Evolutionary conservation across 73 alveolate genomes (phyloP), one percentile per base, ranked within the genome.

Genomic region (Breviolum minutum): DNA sequence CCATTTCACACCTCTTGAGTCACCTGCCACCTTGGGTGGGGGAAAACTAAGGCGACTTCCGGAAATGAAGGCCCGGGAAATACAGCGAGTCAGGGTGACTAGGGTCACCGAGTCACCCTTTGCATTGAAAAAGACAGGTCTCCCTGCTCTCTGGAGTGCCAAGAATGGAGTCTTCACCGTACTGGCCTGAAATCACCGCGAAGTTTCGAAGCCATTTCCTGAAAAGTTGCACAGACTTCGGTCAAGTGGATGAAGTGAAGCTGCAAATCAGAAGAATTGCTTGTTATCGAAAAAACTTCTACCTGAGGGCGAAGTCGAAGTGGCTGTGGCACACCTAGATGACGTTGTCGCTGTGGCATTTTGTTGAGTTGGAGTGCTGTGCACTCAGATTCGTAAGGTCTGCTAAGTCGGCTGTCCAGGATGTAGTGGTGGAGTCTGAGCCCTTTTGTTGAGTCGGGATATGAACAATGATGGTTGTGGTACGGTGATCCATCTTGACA

Each of bases 101-200:
- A 11, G 11, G 74, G 11, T 66, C 77, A 22, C 17, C 17, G 17
- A 68, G n/a, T 17, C 77, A 68, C 77, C 77, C 77, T 17, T 68
- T 68, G n/a, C 17, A 68, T 22, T 4, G n/a, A 14, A 68, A 68
- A 14, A 68, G 17, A 68, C 77, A 68, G 92, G 92, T 83, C 76
- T 83, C 92, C 92, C 29, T 83, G 92, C 92, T 83, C 22, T 20
- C 92, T 8, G 92, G 92, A 10, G 13, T 83, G 9, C 92, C 92
- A 19, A 9, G 92, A 7, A 48, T 83, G 62, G 92, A 83, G 92
- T 10, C 92, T 24, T 60, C 92, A 13, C 73, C 40, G 62, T 71
- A 30, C 8, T n/a, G 29, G 30, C 26, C 19, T 22, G 81, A 71
- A 22, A 71, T 22, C 54, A 40, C 54, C 54, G 54, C 0, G 54